Evolutionary conservation across 2,329 filamentous ascomycete genomes (phyloP).

Genomic region (Saccharata proteae): DNA sequence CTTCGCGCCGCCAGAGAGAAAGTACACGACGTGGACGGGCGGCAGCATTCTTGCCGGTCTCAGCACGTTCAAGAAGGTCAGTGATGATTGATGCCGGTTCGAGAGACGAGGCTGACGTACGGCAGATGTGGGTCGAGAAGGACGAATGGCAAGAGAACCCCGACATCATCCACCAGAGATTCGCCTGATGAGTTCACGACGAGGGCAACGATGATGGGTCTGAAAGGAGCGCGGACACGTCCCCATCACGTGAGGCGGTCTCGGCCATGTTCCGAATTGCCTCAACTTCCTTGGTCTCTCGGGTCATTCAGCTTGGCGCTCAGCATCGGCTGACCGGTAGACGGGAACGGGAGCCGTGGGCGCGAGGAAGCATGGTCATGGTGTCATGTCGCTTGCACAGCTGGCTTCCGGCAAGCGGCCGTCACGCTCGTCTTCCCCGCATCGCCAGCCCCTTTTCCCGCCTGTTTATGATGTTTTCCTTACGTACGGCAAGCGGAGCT

Average conservation of each 20-base stretch:
- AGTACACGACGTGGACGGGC: constrained; percentile 98
- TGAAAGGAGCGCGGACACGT: background rate
- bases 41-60: constrained; percentile 92
- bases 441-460: constrained; percentile 6
- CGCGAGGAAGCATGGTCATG: no score
- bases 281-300: no score
- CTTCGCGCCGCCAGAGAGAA: constrained; percentile 90
- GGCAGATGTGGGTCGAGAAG: constrained; percentile 97
- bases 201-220: background rate
- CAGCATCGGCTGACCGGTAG: no score
- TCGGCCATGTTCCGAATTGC: constrained; percentile 4
- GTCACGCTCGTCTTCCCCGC: constrained; percentile 2
- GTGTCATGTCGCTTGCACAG: constrained; percentile 7
- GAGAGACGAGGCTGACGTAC: constrained; percentile 16
- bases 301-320: no score
- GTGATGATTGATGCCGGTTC: constrained; percentile 3
- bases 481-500: no score
- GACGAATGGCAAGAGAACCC: constrained; percentile 99
- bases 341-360: no score
- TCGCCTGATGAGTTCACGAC: constrained; percentile 46
- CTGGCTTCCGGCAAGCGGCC: constrained; percentile 6
- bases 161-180: constrained; percentile 96
- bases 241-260: constrained; percentile 4
- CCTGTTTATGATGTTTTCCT: constrained; percentile 8
- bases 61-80: constrained; percentile 95